Evolutionary conservation across 202 grass and related monocot species (phyloP).

Genomic region (Bolboschoenoplectus hybrid): DNA sequence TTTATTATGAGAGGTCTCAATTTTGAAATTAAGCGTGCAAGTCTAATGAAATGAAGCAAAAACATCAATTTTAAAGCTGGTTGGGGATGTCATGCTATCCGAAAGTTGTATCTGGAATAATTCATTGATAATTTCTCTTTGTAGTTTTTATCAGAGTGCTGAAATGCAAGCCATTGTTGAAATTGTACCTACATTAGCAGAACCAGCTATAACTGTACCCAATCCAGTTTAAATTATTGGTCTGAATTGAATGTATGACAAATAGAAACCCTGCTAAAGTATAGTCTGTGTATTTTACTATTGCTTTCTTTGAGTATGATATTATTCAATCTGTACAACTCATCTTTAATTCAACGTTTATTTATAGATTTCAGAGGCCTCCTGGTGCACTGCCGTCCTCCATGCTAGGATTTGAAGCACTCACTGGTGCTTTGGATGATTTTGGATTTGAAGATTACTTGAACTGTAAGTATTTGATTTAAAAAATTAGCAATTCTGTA

Average conservation of each 20-base stretch:
- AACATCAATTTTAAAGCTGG: not conserved
- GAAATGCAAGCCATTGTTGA: not conserved
- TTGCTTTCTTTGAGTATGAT: not conserved
- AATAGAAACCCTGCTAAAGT: not conserved
- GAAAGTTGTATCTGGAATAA: not conserved
- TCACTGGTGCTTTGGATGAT: slow-evolving; percentile 94
- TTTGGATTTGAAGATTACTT: slow-evolving; percentile 98
- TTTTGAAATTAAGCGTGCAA: not conserved
- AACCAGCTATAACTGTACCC: not conserved
- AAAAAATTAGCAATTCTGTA: not conserved
- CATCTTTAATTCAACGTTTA: not conserved
- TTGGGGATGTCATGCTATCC: not conserved
- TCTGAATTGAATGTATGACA: not conserved
- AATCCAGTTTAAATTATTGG: not conserved
- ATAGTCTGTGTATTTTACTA: not conserved
- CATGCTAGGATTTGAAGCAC: slow-evolving; percentile 82
- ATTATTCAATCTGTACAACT: not conserved
- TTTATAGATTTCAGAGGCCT: slow-evolving; percentile 83
- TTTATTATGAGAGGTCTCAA: not conserved
- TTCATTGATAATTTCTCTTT: not conserved
- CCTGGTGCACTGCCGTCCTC: slow-evolving; percentile 78
- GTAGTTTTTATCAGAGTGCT: not conserved
- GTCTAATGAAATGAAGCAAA: not conserved
- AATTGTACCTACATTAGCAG: not conserved
- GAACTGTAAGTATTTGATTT: slow-evolving; percentile 56